These are phyloP conservation scores for Colletotrichum phormii DNA, from an alignment of 2,329 filamentous ascomycete species.

Conservation along the genomic window DNA sequence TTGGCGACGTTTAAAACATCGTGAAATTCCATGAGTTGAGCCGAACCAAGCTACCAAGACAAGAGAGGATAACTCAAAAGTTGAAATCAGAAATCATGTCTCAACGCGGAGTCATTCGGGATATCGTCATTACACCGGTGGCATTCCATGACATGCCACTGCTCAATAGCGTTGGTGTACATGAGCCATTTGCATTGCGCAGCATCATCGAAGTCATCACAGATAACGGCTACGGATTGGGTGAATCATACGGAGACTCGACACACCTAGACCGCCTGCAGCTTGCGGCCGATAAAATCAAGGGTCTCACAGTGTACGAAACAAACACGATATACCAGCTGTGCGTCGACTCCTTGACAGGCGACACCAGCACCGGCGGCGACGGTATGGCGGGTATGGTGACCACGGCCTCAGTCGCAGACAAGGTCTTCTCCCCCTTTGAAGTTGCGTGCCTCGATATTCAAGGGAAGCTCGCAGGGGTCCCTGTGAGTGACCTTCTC, in stretches of 20 bases:
- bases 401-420: constrained; percentile 52
- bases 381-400: constrained; percentile 70
- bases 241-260: constrained; percentile 55
- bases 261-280: constrained; percentile 49
- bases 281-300: constrained; percentile 44
- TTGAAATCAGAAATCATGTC: constrained; percentile 40
- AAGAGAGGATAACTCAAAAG: neutral
- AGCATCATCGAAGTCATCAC: constrained; percentile 54
- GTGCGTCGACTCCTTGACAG: constrained; percentile 77
- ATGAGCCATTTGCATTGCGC: constrained; percentile 55
- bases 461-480: constrained; percentile 52
- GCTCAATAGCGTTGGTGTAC: constrained; percentile 56
- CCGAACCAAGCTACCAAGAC: neutral
- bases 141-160: constrained; percentile 58
- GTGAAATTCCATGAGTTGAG: neutral
- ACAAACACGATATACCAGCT: constrained; percentile 87
- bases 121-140: constrained; percentile 55
- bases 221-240: constrained; percentile 50
- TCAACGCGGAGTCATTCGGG: constrained; percentile 45
- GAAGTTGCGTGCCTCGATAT: constrained; percentile 56
- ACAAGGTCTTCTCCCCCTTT: constrained; percentile 56
- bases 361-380: constrained; percentile 58
- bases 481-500: constrained; percentile 53
- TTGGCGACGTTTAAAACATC: neutral
- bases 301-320: constrained; percentile 56